Percentiles rank a stretch among this genome's conserved stretches.
These are phyloP conservation scores for Saccharomycopsis sp. DNA, from an alignment of 805 yeast genomes.

Conservation along the genomic window DNA sequence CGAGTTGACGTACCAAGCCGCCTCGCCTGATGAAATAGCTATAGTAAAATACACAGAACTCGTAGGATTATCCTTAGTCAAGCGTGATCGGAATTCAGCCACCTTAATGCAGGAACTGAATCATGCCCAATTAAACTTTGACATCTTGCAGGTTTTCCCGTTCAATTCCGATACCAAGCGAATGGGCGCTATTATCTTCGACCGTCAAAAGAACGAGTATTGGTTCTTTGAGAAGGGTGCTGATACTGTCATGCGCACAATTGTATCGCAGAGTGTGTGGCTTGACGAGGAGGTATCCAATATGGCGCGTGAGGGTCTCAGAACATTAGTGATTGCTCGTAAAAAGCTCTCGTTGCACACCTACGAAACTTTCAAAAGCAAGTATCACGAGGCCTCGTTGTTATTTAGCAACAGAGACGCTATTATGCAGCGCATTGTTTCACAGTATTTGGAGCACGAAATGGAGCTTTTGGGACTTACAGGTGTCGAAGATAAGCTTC, in stretches of 20 bases:
- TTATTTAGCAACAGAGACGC: constrained; percentile 74
- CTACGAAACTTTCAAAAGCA: constrained; percentile 57
- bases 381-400: constrained; percentile 66
- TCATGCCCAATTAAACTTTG: constrained; percentile 41
- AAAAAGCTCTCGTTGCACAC: constrained; percentile 51
- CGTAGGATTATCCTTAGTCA: constrained; percentile 74
- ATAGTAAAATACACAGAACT: constrained; percentile 85
- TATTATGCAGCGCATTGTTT: constrained; percentile 61
- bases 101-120: constrained; percentile 58
- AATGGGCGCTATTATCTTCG: constrained; percentile 85
- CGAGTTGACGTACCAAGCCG: constrained; percentile 82
- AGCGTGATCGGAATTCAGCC: constrained; percentile 75
- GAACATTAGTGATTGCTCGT: constrained; percentile 92
- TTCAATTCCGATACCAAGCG: constrained; percentile 93
- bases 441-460: constrained; percentile 69
- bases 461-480: constrained; percentile 86
- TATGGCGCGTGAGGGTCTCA: constrained; percentile 96
- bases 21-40: constrained; percentile 98
- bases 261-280: constrained; percentile 90
- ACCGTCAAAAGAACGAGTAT: constrained; percentile 53
- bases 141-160: constrained; percentile 81
- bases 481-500: constrained; percentile 96
- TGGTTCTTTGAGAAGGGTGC: constrained; percentile 96
- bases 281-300: constrained; percentile 94
- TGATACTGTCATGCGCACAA: constrained; percentile 82